Evolutionary conservation across 2,329 filamentous ascomycete genomes (phyloP), one percentile per base, ranked within the genome.

Genomic region (Colletotrichum musicola): DNA sequence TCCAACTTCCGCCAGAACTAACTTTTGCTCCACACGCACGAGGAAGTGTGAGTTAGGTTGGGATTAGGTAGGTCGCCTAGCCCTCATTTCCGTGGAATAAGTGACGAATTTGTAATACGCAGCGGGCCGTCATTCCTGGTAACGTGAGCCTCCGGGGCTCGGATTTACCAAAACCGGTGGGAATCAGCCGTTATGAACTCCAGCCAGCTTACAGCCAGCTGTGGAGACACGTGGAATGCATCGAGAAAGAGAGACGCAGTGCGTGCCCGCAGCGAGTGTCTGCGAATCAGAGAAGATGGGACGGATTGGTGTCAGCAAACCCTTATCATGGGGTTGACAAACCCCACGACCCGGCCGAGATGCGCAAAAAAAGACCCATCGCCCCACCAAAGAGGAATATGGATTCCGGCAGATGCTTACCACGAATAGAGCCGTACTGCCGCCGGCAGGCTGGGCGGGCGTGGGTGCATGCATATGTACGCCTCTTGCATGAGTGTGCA

Each of bases 81-180:
- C 53, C 27, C 20, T 27, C 16, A 18, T 46, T 18, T 50, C 53
- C 61, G 16, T 13, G 53, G 61, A 50, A 16, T 10, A 20, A 18
- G 16, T 22, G 47, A 16, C 22, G 10, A 30, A 64, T 68, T 68
- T 60, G 66, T 68, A 42, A 68, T 65, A 50, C 16, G 40, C 49
- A 22, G 35, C 44, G 44, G 50, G 9, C 22, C 27, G 25, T 46
- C 44, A 50, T 22, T 18, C 6, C 16, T n/a, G 22, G 38, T 6
- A 47, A 40, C 40, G 27, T n/a, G 54, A 27, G 53, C 40, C 14
- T 35, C 35, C 38, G 5, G 12, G 16, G n/a, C 12, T 53, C 47
- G 46, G 47, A 42, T 47, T 22, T 47, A 18, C 53, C 40, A 5
- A 50, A 53, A 63, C 18, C 4, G 35, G 22, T 47, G n/a, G n/a